Base-by-base conservation (phyloP, 2,329 filamentous ascomycete genomes). In the Metarhizium guizhouense region DNA sequence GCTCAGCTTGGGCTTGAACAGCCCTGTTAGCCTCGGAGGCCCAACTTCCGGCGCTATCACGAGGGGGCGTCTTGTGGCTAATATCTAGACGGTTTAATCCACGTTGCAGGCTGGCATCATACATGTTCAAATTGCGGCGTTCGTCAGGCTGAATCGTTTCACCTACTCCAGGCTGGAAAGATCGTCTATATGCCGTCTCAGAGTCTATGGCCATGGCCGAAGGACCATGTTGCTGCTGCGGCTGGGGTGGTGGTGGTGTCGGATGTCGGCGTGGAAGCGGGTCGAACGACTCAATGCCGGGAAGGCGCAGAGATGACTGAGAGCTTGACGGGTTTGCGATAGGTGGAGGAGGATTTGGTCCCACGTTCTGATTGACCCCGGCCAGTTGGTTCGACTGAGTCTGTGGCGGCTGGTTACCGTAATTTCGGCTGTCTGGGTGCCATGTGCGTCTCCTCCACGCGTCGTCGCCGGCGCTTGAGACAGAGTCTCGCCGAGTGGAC, bases 241-340 rank as follows among this genome's bases (percentile, higher is more conserved):
- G 38, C 38, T 13, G 38, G 5, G 11, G 38, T 11, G 38, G 38
- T 1, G 82, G 80, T 7, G 86, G 84, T 0, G 87, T 82, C 13
- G 76, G 68, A 1, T 84, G 80, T 20, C 80, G 51, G 10, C 56
- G 81, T 56, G 81, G 80, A 29, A 88, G 76, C 55, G 89, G 85
- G 65, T 93, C 90, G 63, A 96, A 96, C 16, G 90, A 95, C 68
- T 95, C 90, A 61, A 96, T 96, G 14, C 92, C 91, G 1, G 92
- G 92, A 14, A 96, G 78, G 43, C 90, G 84, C 14, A 90, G 76
- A 4, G 78, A 72, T 6, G 78, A 81, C 62, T 86, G 84, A 65
- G 69, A 76, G 68, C 72, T 83, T 42, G 68, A 68, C 6, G 68
- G 73, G 55, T 69, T 76, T 43, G 70, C 74, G 36, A 75, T 71